phyloP scores from a whole-genome alignment of 345 rosid species.

The Microcos paniculata region DNA sequence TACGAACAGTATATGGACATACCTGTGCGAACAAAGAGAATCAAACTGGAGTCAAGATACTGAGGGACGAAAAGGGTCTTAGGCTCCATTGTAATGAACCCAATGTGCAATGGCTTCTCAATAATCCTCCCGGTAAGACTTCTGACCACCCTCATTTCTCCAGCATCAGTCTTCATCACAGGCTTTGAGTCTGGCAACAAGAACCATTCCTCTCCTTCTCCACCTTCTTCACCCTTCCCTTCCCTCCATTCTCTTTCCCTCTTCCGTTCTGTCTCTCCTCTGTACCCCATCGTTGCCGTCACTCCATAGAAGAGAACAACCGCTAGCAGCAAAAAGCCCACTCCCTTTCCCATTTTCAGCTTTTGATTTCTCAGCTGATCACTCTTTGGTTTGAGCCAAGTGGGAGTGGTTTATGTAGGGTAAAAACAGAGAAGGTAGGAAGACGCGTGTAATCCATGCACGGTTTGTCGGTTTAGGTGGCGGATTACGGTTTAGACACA shows the following conservation, averaged over 20 bases:
- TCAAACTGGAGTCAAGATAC: constrained; percentile 69
- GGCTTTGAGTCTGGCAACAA: constrained; percentile 52
- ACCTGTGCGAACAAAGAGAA: constrained; percentile 74
- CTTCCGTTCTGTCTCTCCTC: constrained; percentile 21
- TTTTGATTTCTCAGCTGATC: not conserved
- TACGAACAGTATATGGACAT: not conserved
- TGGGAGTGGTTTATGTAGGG: constrained; percentile 26
- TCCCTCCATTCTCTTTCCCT: constrained; percentile 16
- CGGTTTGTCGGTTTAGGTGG: constrained; percentile 22
- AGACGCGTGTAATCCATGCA: constrained; percentile 38
- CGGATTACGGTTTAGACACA: constrained; percentile 26
- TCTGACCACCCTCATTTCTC: constrained; percentile 61
- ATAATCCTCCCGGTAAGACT: constrained; percentile 41
- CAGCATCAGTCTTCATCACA: constrained; percentile 75
- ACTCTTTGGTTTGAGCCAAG: not conserved
- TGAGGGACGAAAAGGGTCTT: constrained; percentile 73
- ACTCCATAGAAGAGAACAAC: constrained; percentile 37
- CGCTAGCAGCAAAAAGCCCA: constrained; percentile 28
- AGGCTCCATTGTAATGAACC: constrained; percentile 90
- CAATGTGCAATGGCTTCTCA: constrained; percentile 67
- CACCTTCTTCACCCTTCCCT: not conserved
- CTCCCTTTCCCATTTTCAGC: constrained; percentile 27
- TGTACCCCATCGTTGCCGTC: constrained; percentile 25
- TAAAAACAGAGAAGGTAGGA: not conserved
- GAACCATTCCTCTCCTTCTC: constrained; percentile 38